Percentiles rank a stretch among this genome's conserved stretches.
These are phyloP conservation scores for Gossypium stocksii DNA, from an alignment of 345 rosid genomes.

Conservation along the genomic window DNA sequence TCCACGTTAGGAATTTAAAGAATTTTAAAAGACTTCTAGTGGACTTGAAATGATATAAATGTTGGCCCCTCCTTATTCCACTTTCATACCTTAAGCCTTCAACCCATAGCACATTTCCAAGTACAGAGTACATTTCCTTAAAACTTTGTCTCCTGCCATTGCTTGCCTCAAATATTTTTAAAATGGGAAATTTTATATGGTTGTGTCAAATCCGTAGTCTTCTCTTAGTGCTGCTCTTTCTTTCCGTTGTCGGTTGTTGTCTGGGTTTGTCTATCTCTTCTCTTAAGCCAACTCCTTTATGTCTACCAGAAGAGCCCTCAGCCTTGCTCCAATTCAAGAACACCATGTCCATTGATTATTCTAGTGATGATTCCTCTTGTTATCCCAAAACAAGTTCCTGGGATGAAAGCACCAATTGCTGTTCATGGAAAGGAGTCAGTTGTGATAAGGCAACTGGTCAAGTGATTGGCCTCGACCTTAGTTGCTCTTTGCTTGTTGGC, in stretches of 20 bases:
- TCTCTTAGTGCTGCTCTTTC: not conserved
- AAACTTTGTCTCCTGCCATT: no score
- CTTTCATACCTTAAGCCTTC: no score
- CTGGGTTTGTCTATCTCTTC: not conserved
- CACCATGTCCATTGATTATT: not conserved
- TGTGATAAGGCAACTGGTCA: not conserved
- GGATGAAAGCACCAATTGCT: constrained; percentile 11
- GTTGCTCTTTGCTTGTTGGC: not conserved
- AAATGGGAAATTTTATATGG: no score
- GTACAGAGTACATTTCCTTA: no score
- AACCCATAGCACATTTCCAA: no score
- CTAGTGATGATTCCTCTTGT: not conserved
- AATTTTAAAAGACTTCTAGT: no score
- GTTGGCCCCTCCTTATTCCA: no score
- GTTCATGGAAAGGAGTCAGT: constrained; percentile 24
- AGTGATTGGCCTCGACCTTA: constrained; percentile 22
- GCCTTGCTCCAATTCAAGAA: not conserved
- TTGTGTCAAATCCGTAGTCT: not conserved
- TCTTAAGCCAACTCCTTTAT: not conserved
- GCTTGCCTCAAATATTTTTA: no score
- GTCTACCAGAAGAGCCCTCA: not conserved
- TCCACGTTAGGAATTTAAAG: no score
- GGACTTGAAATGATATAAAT: no score
- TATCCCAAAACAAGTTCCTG: not conserved
- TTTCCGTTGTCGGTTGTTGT: not conserved